Evolutionary conservation across 139 green algal genomes (phyloP).

Genomic region (Nannochloris sp.): DNA sequence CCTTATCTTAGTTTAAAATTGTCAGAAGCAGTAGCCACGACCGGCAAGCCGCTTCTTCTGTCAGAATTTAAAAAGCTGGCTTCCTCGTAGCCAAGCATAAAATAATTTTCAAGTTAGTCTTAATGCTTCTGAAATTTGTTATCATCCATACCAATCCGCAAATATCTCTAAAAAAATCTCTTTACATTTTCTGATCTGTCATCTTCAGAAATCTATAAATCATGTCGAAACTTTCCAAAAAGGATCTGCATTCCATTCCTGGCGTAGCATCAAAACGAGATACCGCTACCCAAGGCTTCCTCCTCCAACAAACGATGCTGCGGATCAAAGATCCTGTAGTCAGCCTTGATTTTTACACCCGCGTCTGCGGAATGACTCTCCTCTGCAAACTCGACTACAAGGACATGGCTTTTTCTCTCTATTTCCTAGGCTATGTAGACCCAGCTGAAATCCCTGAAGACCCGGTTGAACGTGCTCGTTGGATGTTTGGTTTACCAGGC

Average conservation of each 20-base stretch:
- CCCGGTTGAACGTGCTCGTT: constrained; percentile 16
- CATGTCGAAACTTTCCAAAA: constrained; percentile 7
- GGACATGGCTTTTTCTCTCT: constrained; percentile 74
- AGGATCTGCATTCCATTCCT: constrained; percentile 7
- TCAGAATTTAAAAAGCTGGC: too few species aligned
- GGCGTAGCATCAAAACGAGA: constrained; percentile 22
- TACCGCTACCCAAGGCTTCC: constrained; percentile 51
- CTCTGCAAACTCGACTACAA: constrained; percentile 70
- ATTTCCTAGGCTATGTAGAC: constrained; percentile 67
- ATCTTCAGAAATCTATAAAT: neutral
- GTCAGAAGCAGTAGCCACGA: too few species aligned
- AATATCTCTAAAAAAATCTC: too few species aligned
- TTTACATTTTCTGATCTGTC: too few species aligned
- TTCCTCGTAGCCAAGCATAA: too few species aligned
- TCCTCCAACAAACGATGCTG: constrained; percentile 83
- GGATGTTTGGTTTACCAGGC: constrained; percentile 23
- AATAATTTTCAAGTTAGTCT: too few species aligned
- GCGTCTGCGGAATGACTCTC: constrained; percentile 51
- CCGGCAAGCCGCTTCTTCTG: too few species aligned
- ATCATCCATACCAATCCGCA: too few species aligned
- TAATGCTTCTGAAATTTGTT: too few species aligned
- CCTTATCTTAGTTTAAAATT: too few species aligned
- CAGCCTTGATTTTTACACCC: constrained; percentile 83
- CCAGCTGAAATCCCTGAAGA: constrained; percentile 54
- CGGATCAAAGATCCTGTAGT: constrained; percentile 67